These are phyloP conservation scores for Tolypocladium endophyticum DNA, from an alignment of 2,329 filamentous ascomycete genomes.

Conservation along the genomic window DNA sequence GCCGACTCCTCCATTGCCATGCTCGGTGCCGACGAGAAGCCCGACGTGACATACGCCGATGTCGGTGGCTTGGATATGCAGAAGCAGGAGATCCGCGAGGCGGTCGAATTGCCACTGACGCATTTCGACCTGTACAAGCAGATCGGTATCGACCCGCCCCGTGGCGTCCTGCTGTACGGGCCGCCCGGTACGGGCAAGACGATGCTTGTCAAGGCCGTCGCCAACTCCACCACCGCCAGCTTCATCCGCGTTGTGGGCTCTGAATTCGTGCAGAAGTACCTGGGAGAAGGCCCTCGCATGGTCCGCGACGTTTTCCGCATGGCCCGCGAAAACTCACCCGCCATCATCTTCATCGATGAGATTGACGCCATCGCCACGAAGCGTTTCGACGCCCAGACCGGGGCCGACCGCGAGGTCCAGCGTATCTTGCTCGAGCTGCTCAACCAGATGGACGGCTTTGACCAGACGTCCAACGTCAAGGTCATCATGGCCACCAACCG, in stretches of 20 bases:
- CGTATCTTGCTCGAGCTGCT: constrained; percentile 94
- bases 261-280: constrained; percentile 97
- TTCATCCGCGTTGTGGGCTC: constrained; percentile 98
- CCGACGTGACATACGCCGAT: constrained; percentile 94
- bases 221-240: constrained; percentile 94
- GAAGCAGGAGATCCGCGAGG: constrained; percentile 98
- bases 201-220: constrained; percentile 95
- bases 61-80: constrained; percentile 98
- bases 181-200: constrained; percentile 95
- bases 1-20: constrained; percentile 98
- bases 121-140: constrained; percentile 99
- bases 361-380: constrained; percentile 99
- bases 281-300: constrained; percentile 96
- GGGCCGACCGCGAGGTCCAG: constrained; percentile 95
- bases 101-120: constrained; percentile 90
- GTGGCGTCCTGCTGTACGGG: constrained; percentile 91
- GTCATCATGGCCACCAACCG: constrained; percentile 99
- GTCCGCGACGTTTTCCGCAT: constrained; percentile 98
- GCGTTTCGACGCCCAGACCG: constrained; percentile 97
- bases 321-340: constrained; percentile 94
- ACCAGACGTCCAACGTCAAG: constrained; percentile 98
- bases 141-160: constrained; percentile 96
- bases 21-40: constrained; percentile 94
- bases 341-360: constrained; percentile 99
- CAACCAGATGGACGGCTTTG: constrained; percentile 99